Percentiles rank a stretch among this genome's conserved stretches.
These are phyloP conservation scores for Dinochytrium kinnereticum DNA, from an alignment of 371 early-diverging fungal genomes.

Conservation along the genomic window DNA sequence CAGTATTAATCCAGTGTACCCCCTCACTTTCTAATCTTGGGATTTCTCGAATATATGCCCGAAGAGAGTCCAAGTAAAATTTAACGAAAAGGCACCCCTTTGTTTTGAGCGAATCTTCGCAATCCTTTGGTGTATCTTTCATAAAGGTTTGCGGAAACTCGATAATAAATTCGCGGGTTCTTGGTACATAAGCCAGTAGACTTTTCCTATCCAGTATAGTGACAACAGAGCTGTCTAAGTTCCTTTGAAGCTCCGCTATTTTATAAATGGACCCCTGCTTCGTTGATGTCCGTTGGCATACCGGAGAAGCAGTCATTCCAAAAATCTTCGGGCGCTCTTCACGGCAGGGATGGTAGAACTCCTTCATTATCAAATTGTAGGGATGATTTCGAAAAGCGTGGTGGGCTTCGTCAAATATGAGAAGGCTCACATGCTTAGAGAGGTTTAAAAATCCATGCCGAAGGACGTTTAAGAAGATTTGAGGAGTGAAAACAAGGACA, in stretches of 20 bases:
- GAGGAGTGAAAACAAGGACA: slow-evolving; percentile 71
- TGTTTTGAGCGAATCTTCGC: too few species aligned
- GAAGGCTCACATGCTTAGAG: slow-evolving; percentile 62
- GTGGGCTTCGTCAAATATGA: slow-evolving; percentile 95
- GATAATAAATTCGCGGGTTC: slow-evolving; percentile 35
- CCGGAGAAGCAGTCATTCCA: slow-evolving; percentile 87
- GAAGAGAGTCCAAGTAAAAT: too few species aligned
- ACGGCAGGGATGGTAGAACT: slow-evolving; percentile 62
- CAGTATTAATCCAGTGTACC: too few species aligned
- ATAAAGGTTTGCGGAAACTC: slow-evolving; percentile 25
- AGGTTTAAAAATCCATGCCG: slow-evolving; percentile 44
- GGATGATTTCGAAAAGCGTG: slow-evolving; percentile 83
- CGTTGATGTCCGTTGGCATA: slow-evolving; percentile 35
- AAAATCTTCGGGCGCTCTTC: slow-evolving; percentile 60
- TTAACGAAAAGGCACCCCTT: too few species aligned
- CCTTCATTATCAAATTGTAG: slow-evolving; percentile 82
- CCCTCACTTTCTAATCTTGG: too few species aligned
- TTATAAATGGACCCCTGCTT: slow-evolving; percentile 22
- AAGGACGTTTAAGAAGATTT: slow-evolving; percentile 80
- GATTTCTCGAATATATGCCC: too few species aligned
- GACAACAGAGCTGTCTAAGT: slow-evolving; percentile 69
- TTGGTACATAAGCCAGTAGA: slow-evolving; percentile 33
- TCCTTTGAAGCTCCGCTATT: slow-evolving; percentile 60
- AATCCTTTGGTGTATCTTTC: too few species aligned
- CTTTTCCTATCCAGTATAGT: slow-evolving; percentile 56